A percentile compares a stretch with the other conserved stretches of the same genome.
phyloP scores from a whole-genome alignment of 345 rosid species.

The Eutrema yunnanense region DNA sequence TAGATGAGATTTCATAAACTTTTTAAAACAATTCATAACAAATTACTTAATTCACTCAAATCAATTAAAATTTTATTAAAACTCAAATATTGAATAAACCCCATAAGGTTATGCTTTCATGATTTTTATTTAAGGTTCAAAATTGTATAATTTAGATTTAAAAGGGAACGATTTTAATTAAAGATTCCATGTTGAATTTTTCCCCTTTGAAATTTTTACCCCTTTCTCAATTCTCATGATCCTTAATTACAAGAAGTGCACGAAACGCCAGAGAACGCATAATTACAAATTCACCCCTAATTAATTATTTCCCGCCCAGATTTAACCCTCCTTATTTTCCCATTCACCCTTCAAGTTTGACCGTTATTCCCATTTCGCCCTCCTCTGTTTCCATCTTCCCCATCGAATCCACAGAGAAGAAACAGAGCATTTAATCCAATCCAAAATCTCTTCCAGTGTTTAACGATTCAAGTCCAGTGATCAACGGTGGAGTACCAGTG shows the following conservation, averaged over 20 bases:
- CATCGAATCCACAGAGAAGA: not conserved
- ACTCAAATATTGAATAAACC: too few relatives aligned
- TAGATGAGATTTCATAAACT: too few relatives aligned
- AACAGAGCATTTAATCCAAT: not conserved
- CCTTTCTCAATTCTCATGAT: not conserved
- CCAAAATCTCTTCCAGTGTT: constrained; percentile 16
- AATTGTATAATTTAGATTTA: not conserved
- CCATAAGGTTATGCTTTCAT: not conserved
- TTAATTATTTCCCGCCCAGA: constrained; percentile 11
- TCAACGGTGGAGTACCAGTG: constrained; percentile 55
- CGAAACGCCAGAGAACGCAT: constrained; percentile 4
- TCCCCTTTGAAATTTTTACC: not conserved
- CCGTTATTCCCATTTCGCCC: constrained; percentile 9
- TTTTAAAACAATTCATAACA: too few relatives aligned
- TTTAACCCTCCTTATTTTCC: constrained; percentile 5
- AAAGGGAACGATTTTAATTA: not conserved
- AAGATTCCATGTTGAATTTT: not conserved
- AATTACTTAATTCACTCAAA: too few relatives aligned
- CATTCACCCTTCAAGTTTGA: not conserved
- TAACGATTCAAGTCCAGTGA: constrained; percentile 21
- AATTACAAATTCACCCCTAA: constrained; percentile 28
- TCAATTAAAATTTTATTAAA: too few relatives aligned
- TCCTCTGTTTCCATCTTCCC: not conserved
- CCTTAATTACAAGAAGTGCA: constrained; percentile 22
- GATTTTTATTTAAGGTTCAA: not conserved